phyloP scores from a whole-genome alignment of 768 basidiomycete genomes.

The Boletus pseudo-olivaceus region DNA sequence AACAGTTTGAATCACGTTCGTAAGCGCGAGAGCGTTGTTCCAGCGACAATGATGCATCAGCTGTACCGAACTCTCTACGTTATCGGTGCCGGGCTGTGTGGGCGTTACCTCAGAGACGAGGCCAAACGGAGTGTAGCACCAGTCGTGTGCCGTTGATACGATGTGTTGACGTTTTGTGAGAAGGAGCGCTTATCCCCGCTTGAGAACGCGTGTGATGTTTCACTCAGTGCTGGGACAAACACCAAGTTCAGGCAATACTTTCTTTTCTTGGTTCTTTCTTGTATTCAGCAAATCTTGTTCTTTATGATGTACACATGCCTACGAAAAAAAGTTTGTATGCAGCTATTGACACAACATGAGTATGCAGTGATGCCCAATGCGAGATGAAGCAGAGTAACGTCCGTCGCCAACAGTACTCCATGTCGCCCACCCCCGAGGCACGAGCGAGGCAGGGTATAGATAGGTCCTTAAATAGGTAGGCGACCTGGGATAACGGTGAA shows the following conservation, averaged over 20 bases:
- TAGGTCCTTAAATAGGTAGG: constrained; percentile 33
- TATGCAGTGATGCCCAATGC: constrained; percentile 29
- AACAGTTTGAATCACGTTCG: neutral
- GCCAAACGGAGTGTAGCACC: neutral
- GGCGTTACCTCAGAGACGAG: constrained; percentile 4
- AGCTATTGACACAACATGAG: constrained; percentile 37
- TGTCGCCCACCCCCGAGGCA: constrained; percentile 23
- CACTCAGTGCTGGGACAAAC: neutral
- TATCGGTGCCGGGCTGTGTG: constrained; percentile 21
- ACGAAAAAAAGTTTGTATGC: constrained; percentile 29
- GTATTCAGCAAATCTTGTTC: constrained; percentile 30
- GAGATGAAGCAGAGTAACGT: constrained; percentile 26
- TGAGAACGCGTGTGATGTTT: constrained; percentile 2
- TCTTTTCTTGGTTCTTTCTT: neutral
- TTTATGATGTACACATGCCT: constrained; percentile 35
- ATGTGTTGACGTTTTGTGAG: constrained; percentile 7
- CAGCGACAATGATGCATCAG: constrained; percentile 11
- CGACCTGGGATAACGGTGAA: constrained; percentile 6
- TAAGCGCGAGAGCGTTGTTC: constrained; percentile 1
- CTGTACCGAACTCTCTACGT: constrained; percentile 1
- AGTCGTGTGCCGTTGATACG: neutral
- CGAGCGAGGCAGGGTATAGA: constrained; percentile 28
- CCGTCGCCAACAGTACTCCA: constrained; percentile 21
- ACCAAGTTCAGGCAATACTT: neutral
- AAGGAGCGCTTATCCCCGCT: constrained; percentile 2